Evolutionary conservation across 768 basidiomycete species (phyloP), one percentile per base, ranked within the genome.

Genomic region (Auricularia auricula-judae): DNA sequence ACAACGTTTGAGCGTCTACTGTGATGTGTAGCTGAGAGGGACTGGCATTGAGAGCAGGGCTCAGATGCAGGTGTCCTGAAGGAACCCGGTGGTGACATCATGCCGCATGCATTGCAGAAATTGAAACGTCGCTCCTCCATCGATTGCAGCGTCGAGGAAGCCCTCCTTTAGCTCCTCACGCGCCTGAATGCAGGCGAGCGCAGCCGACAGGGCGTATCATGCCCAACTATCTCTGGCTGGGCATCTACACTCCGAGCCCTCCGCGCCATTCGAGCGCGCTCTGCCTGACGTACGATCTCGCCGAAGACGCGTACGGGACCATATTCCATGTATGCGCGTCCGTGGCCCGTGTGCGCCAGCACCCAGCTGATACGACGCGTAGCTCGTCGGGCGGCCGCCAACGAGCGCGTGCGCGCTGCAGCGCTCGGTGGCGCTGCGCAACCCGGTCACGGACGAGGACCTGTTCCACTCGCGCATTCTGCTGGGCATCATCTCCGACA

Each of bases 171-270:
- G 47, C 14, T 21, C 5, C 18, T 5, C 4, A 5, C 47, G 21
- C 47, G 47, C 47, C 47, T 59, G 56, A 10, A 59, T 59, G 56
- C 56, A 59, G 23, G 56, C 23, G 56, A 33, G 56, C 56, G 23
- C 12, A 14, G 56, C 16, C 56, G 23, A 59, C 56, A 35, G 23
- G 23, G 56, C 16, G 29, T 8, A 10, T 10, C 18, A 59, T 59
- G 56, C 56, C 56, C 56, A 59, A 59, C 34, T 59, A 59, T 18
- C 56, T 59, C 56, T 59, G 56, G 56, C 56, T 59, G 34, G 56
- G 56, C 34, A 23, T 35, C 8, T 59, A 59, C 56, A 14, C 23
- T 5, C 23, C 29, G 29, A 14, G 56, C 29, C 56, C 56, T 21
- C 29, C 56, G 23, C 56, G 11, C 16, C 56, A 59, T 23, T 29